Percentiles rank a stretch among this genome's conserved stretches.
Conservation (phyloP, 2,329 filamentous ascomycete genomes). For the Aspergillus piperis region DNA sequence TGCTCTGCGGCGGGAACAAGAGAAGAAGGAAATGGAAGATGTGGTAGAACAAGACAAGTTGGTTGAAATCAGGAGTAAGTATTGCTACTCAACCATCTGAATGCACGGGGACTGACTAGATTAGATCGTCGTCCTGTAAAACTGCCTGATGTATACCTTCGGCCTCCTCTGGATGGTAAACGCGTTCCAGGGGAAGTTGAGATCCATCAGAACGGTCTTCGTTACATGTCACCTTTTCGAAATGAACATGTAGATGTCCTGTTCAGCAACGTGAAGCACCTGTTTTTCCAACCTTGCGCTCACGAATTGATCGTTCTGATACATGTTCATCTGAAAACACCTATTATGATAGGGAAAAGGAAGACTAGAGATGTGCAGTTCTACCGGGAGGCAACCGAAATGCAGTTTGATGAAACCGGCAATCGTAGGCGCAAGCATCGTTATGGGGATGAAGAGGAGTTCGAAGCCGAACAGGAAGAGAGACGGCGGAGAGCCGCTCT, state of each 20-base stretch:
- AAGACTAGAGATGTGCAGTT: constrained; percentile 99
- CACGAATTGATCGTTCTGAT: constrained; percentile 98
- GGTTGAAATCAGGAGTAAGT: constrained; percentile 84
- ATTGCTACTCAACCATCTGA: not conserved
- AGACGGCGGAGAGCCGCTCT: constrained; percentile 85
- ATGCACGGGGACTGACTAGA: constrained; percentile 42
- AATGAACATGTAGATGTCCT: constrained; percentile 88
- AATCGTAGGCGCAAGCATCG: constrained; percentile 97
- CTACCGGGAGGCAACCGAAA: constrained; percentile 95
- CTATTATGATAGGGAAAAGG: constrained; percentile 97
- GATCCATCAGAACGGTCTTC: constrained; percentile 98
- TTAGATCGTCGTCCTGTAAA: constrained; percentile 83
- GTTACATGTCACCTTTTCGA: constrained; percentile 81
- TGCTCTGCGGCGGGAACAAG: constrained; percentile 86
- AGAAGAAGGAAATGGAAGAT: constrained; percentile 99
- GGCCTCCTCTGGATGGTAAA: constrained; percentile 94
- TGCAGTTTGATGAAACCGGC: constrained; percentile 97
- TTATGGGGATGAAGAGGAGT: constrained; percentile 97
- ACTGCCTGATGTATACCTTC: constrained; percentile 91
- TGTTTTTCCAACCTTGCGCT: constrained; percentile 97
- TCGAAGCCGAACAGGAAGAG: constrained; percentile 97
- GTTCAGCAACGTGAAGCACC: constrained; percentile 96
- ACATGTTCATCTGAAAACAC: constrained; percentile 95
- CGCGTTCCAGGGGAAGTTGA: constrained; percentile 93
- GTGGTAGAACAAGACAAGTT: constrained; percentile 99